Conservation (phyloP, 768 basidiomycete genomes). For the Boletus insuetus region DNA sequence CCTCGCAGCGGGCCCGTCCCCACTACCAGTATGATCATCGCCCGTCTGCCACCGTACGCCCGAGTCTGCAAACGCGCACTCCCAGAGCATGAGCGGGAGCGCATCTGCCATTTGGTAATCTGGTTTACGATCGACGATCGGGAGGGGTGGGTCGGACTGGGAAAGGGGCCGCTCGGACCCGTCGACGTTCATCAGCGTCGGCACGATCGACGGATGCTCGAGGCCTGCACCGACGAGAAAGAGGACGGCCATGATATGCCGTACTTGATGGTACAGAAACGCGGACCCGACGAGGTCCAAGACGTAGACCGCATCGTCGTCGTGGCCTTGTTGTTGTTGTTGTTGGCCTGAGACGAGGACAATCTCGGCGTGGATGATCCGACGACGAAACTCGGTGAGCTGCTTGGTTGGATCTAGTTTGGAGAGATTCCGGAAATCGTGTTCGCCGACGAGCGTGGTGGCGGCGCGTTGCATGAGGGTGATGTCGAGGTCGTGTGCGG, state of each 20-base stretch:
- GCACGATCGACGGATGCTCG: constrained; percentile 69
- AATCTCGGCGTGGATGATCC: constrained; percentile 66
- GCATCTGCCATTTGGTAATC: constrained; percentile 93
- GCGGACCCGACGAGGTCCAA: constrained; percentile 85
- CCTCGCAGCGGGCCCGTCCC: constrained; percentile 19
- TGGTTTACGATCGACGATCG: constrained; percentile 70
- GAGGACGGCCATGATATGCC: constrained; percentile 89
- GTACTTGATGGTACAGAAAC: constrained; percentile 94
- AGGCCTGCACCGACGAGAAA: constrained; percentile 84
- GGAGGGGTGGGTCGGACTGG: constrained; percentile 29
- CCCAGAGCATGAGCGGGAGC: constrained; percentile 89
- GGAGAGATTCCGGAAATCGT: constrained; percentile 96
- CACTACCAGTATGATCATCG: constrained; percentile 25
- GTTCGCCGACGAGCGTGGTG: constrained; percentile 70
- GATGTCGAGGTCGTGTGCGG: constrained; percentile 62
- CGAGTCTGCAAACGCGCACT: constrained; percentile 68
- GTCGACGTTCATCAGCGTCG: constrained; percentile 70
- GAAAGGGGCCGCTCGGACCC: constrained; percentile 14
- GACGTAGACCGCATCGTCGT: constrained; percentile 46
- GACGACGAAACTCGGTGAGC: constrained; percentile 73
- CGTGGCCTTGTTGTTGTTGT: no score
- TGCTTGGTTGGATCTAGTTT: constrained; percentile 92
- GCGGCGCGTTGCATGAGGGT: constrained; percentile 76
- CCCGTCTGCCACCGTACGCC: constrained; percentile 75
- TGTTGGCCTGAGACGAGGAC: constrained; percentile 35